A percentile compares a stretch with the other conserved stretches of the same genome.
Conservation (phyloP, 202 grass and related monocot species). For the Schoenoplectus tabernaemontani region DNA sequence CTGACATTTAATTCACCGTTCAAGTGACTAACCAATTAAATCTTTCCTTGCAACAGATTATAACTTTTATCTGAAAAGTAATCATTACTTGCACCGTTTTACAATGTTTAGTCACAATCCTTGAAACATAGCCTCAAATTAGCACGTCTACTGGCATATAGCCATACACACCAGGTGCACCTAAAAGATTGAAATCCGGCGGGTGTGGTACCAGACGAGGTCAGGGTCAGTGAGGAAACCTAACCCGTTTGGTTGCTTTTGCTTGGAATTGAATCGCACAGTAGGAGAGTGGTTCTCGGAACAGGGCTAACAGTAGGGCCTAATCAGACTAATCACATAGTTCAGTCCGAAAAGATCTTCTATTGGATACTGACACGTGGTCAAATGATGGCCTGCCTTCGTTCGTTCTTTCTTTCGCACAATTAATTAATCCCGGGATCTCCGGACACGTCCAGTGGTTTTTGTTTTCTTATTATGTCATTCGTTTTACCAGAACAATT, state of each 20-base stretch:
- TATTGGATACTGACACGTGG: conserved; percentile 13
- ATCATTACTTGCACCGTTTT: not conserved
- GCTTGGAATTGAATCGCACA: conserved; percentile 9
- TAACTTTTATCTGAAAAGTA: not conserved
- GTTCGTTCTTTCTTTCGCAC: not conserved
- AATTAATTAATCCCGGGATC: not conserved
- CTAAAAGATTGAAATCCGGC: not conserved
- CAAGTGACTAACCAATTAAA: not conserved
- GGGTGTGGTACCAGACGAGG: not conserved
- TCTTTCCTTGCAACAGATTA: not conserved
- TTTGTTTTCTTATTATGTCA: not conserved
- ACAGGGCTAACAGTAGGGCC: conserved; percentile 12
- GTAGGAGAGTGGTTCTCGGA: not conserved
- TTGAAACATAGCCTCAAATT: not conserved
- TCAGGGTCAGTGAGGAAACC: conserved; percentile 11
- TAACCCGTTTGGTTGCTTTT: conserved; percentile 27
- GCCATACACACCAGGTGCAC: not conserved
- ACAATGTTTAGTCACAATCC: not conserved
- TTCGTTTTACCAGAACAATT: conserved; percentile 7
- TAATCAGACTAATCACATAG: conserved; percentile 12
- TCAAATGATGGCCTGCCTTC: conserved; percentile 14
- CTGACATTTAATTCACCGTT: not conserved
- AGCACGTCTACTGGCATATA: not conserved
- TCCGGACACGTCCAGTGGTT: not conserved
- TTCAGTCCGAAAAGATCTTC: conserved; percentile 14